Evolutionary conservation across 371 early-diverging fungal species (phyloP).

Genomic region (Choanephora cucurbitarum): DNA sequence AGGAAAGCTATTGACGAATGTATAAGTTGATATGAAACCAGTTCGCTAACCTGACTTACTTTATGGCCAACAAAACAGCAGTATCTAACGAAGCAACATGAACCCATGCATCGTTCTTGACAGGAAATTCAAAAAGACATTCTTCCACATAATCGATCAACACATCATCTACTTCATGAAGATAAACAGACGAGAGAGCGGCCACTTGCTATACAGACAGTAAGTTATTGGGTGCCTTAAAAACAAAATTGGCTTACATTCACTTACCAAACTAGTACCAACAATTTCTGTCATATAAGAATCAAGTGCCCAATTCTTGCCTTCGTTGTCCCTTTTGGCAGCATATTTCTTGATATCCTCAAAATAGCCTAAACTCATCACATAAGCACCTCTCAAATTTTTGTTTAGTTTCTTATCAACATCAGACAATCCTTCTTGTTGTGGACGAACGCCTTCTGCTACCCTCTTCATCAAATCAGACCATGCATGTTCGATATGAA

Average conservation of each 20-base stretch:
- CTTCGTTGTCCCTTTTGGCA: slow-evolving; percentile 41
- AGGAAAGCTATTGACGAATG: slow-evolving; percentile 39
- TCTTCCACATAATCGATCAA: slow-evolving; percentile 57
- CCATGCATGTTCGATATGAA: slow-evolving; percentile 45
- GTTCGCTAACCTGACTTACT: slow-evolving; percentile 36
- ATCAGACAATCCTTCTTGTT: slow-evolving; percentile 11
- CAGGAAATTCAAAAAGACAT: slow-evolving; percentile 54
- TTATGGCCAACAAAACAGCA: slow-evolving; percentile 58
- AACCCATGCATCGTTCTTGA: slow-evolving; percentile 51
- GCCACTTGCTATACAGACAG: slow-evolving; percentile 62
- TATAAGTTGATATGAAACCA: neutral
- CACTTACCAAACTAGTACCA: slow-evolving; percentile 52
- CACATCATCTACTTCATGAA: slow-evolving; percentile 67
- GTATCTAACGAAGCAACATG: slow-evolving; percentile 62
- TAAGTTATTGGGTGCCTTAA: no score
- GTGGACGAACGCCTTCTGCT: slow-evolving; percentile 21
- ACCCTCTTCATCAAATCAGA: slow-evolving; percentile 34
- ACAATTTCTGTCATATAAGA: slow-evolving; percentile 56
- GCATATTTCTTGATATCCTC: slow-evolving; percentile 49
- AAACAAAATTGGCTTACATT: no score
- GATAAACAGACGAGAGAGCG: slow-evolving; percentile 55
- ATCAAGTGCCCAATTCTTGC: slow-evolving; percentile 39
- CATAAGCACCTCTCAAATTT: slow-evolving; percentile 42
- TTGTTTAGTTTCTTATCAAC: slow-evolving; percentile 32
- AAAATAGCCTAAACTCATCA: slow-evolving; percentile 57